Base-by-base conservation (phyloP, 2,329 filamentous ascomycete genomes). In the Fusarium proliferatum region DNA sequence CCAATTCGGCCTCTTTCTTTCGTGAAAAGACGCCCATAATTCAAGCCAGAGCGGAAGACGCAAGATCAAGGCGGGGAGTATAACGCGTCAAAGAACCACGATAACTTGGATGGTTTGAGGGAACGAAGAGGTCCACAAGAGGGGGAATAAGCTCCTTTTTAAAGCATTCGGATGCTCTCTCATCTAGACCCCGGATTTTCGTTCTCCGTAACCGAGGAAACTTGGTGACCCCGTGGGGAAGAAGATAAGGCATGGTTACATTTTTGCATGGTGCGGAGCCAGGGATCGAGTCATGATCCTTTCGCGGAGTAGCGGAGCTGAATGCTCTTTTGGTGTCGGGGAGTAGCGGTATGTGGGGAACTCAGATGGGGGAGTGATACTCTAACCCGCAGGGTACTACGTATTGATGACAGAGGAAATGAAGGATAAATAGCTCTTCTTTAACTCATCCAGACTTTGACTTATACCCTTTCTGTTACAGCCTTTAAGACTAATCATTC, bases 1-100 rank as follows among this genome's bases (percentile, higher is more conserved):
- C 58, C 58, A 61, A 9, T 42, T 61, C 58, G 46, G 46, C 28
- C 21, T 42, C 58, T n/a, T 61, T 56, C 36, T 61, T 61, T 1
- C 28, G 13, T 11, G 58, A 61, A n/a, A 55, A 61, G 9, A 42
- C 13, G n/a, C 58, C 46, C 58, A 61, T 61, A 0, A 10, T 58
- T 6, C 6, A 5, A 58, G 8, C 1, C 7, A 17, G 33, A 19
- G 9, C 2, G 10, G 2, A 23, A 3, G 8, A 52, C 26, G 3
- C n/a, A 34, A 45, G n/a, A 26, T 11, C 6, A 2, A 34, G 3
- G 15, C 2, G 11, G 3, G 0, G 8, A 11, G 8, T 13, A 3
- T 3, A 2, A 15, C 10, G 2, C 16, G 4, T 43, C 17, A 19
- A 1, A 19, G 19, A 28, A 13, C 17, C 7, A 21, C 17, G 7